Base-by-base conservation (phyloP, 2,329 filamentous ascomycete genomes). In the Sclerotinia nivalis region DNA sequence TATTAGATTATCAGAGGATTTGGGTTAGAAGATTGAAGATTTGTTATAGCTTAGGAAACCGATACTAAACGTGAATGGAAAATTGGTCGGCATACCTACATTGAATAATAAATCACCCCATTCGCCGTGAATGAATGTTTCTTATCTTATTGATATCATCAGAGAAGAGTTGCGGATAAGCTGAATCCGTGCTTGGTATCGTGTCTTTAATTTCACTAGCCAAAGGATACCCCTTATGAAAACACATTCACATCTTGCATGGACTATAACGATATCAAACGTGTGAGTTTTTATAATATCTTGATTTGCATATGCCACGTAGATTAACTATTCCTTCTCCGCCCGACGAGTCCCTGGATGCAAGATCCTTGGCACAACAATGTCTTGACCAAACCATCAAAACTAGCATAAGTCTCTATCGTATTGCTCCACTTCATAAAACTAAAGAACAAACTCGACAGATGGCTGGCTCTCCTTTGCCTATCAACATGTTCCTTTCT, bases 111-210 rank as follows among this genome's bases (percentile, higher is more conserved):
- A 65, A 28, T 43, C 47, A 52, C 31, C 31, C 22, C 31, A 52
- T 52, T 52, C 1, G 9, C 9, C 49, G 61, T 65, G 61, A 65
- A 65, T 65, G 22, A 52, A 65, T 52, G 7, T 9, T 65, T 10
- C 15, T 20, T 28, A 13, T 40, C 2, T 43, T n/a, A 64, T n/a
- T 28, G 13, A 22, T 22, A 25, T 8, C n/a, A 28, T 52, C 34
- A 28, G 61, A 43, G 15, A 37, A 22, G 0, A 40, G 13, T 13
- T 37, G 8, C 9, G 50, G 47, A 0, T 22, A 25, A 10, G 10
- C 12, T 12, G 5, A 15, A 65, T 22, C 12, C 31, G 18, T 40
- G n/a, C 15, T 12, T 12, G 12, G 22, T 5, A 10, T 40, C 9
- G 7, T 40, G 8, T 9, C 13, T 52, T 25, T 37, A 1, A 10